phyloP scores from a whole-genome alignment of 306 rosid genomes.

The Hylodesmum podocarpum region DNA sequence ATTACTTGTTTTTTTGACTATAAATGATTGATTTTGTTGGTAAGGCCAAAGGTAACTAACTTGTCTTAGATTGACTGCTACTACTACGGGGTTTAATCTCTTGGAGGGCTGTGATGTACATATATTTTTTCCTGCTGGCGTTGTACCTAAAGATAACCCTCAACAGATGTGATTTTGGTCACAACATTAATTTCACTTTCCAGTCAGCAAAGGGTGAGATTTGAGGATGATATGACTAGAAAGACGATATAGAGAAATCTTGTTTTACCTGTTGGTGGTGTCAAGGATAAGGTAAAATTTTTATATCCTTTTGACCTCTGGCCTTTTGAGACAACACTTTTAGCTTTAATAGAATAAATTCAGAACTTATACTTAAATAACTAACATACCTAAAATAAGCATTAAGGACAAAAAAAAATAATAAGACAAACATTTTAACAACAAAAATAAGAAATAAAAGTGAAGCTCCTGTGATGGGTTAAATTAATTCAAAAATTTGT shows the following conservation, averaged over 20 bases:
- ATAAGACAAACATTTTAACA: not conserved
- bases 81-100: slow-evolving; percentile 59
- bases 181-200: slow-evolving; percentile 90
- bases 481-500: not conserved
- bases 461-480: not conserved
- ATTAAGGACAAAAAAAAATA: not conserved
- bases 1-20: slow-evolving; percentile 25
- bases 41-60: slow-evolving; percentile 83
- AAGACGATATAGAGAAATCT: slow-evolving; percentile 98
- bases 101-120: slow-evolving; percentile 94
- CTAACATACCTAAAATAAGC: not conserved
- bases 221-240: slow-evolving; percentile 98
- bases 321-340: slow-evolving; percentile 5
- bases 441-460: not conserved
- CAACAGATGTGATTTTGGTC: slow-evolving; percentile 97
- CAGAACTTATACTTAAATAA: not conserved
- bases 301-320: slow-evolving; percentile 7
- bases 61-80: slow-evolving; percentile 72
- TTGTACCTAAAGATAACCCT: slow-evolving; percentile 98
- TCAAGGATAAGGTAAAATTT: slow-evolving; percentile 87
- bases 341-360: not conserved
- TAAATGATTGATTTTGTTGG: slow-evolving; percentile 45
- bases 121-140: slow-evolving; percentile 97
- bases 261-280: slow-evolving; percentile 96
- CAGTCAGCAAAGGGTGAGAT: slow-evolving; percentile 75